These are phyloP conservation scores for Phytophthora macrochlamydospora DNA, from an alignment of 352 stramenopile species.

Conservation along the genomic window DNA sequence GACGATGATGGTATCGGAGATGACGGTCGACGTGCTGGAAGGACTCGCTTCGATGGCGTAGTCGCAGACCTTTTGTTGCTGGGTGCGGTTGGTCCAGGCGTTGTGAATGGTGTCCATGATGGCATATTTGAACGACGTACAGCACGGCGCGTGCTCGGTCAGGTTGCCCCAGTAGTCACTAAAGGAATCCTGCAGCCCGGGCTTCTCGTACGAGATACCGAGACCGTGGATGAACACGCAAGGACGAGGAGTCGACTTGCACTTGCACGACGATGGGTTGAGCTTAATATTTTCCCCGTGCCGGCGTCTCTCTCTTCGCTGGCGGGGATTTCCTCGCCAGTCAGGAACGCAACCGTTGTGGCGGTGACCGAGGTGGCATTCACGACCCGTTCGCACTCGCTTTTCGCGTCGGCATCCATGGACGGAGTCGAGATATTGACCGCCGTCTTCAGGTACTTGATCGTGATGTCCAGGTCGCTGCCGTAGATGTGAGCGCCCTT, in stretches of 20 bases:
- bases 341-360: constrained; percentile 30
- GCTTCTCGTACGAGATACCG: constrained; percentile 27
- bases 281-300: not conserved
- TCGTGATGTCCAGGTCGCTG: constrained; percentile 35
- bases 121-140: constrained; percentile 46
- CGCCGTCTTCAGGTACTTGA: constrained; percentile 28
- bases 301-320: constrained; percentile 18
- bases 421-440: constrained; percentile 27
- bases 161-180: constrained; percentile 45
- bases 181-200: constrained; percentile 33
- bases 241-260: constrained; percentile 34
- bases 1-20: constrained; percentile 51
- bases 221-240: constrained; percentile 57
- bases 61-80: constrained; percentile 48
- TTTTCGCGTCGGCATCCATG: constrained; percentile 4
- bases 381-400: constrained; percentile 19
- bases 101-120: constrained; percentile 44
- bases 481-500: constrained; percentile 26
- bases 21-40: constrained; percentile 25
- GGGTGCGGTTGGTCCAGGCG: constrained; percentile 38
- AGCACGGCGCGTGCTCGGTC: constrained; percentile 49
- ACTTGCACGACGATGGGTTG: constrained; percentile 24
- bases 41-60: constrained; percentile 24
- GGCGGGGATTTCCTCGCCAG: constrained; percentile 25
- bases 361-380: constrained; percentile 27